These are phyloP conservation scores for Boletus sp. DNA, from an alignment of 768 basidiomycete genomes.

Conservation along the genomic window DNA sequence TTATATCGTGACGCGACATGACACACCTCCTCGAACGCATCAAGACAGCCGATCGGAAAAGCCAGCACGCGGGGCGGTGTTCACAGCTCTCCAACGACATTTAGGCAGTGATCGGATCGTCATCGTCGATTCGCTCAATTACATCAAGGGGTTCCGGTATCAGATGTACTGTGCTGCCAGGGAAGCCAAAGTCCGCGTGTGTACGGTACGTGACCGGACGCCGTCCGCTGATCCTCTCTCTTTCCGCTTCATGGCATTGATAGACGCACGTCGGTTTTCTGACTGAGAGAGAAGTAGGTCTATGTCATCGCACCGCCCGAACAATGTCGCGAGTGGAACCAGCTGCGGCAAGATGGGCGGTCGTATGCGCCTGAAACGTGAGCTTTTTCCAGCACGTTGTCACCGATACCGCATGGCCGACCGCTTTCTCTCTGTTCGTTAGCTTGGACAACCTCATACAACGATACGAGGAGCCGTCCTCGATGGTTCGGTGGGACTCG, in stretches of 20 bases:
- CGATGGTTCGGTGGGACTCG: slow-evolving; percentile 99
- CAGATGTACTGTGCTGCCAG: slow-evolving; percentile 96
- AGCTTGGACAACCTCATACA: slow-evolving; percentile 51
- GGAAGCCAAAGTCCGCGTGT: slow-evolving; percentile 80
- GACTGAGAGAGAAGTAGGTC: slow-evolving; percentile 46
- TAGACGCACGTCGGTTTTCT: background rate
- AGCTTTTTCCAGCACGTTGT: background rate
- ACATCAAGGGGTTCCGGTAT: slow-evolving; percentile 98
- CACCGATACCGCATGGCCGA: background rate
- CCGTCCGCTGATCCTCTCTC: background rate
- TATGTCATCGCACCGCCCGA: slow-evolving; percentile 75
- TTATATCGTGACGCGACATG: background rate
- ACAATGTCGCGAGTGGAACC: slow-evolving; percentile 77
- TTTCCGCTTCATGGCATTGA: background rate
- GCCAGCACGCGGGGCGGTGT: slow-evolving; percentile 78
- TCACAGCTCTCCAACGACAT: slow-evolving; percentile 77
- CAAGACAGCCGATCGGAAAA: slow-evolving; percentile 83
- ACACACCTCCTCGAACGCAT: background rate
- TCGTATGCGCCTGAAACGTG: slow-evolving; percentile 75
- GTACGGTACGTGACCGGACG: slow-evolving; percentile 62
- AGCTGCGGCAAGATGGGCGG: slow-evolving; percentile 41
- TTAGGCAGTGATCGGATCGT: slow-evolving; percentile 74
- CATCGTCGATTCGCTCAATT: slow-evolving; percentile 89
- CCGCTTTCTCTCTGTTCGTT: no score
- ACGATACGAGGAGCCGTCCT: slow-evolving; percentile 94